Evolutionary conservation across 257 asterid species (phyloP), one percentile per base, ranked within the genome.

Genomic region (Salvia splendens): DNA sequence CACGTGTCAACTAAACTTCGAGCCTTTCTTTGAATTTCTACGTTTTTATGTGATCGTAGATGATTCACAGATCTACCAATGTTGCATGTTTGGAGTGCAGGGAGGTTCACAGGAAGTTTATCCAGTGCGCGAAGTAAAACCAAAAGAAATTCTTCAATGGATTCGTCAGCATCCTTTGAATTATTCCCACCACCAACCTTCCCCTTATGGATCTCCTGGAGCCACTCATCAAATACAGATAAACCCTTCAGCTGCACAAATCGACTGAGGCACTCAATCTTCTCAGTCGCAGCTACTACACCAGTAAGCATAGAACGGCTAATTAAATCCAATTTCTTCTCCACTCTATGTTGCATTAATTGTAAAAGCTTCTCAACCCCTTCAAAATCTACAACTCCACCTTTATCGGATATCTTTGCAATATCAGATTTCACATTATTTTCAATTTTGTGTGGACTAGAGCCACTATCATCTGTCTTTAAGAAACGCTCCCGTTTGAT

Each of bases 51-150:
- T 5, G 91, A 75, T 24, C 99, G 83, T 69, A 94, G 74, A 82
- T 80, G 92, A 80, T 94, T 94, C 75, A 94, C 99, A 64, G 99
- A 94, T 85, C 81, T 84, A 54, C 99, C 99, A 66, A 94, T 94
- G 78, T 91, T 82, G 81, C 99, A 91, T 74, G 75, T 88, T 68
- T 88, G 95, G 57, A 94, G 89, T 42, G 97, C 95, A 35, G 85
- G 87, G 63, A 94, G 97, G 76, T 85, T 85, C 24, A 94, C 97
- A 6, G 99, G 99, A 42, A 94, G 92, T 82, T 84, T 94, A 75
- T 88, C 97, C 68, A 94, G 91, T 17, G 96, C 97, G 49, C 96
- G 91, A 64, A 94, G 99, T 60, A 91, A 79, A 77, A 85, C 82
- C 65, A 89, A 79, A 53, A 94, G 89, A 79, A 88, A 91, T 12